Base-by-base conservation (phyloP, 768 basidiomycete genomes). In the Tephrocybe rancida region DNA sequence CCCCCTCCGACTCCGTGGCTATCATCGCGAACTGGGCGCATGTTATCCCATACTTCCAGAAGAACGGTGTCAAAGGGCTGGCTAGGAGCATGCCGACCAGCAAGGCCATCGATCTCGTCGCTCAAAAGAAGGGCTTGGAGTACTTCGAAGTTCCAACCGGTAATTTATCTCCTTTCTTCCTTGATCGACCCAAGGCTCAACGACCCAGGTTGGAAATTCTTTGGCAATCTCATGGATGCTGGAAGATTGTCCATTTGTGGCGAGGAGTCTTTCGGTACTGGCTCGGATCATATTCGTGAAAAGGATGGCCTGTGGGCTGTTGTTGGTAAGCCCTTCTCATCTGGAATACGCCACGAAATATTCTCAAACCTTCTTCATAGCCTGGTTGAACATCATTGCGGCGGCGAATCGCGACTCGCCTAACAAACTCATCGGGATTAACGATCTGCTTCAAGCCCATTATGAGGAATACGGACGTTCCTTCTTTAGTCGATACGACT, bases 231-330 rank as follows among this genome's bases (percentile, higher is more conserved):
- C 62, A 99, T 99, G 97, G 97, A 99, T 69, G 97, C 97, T 18
- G 96, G 95, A 0, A 83, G 93, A 39, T 83, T 99, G 45, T 98
- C 96, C 45, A 98, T 99, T 67, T 99, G 97, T 65, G 97, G 97
- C 52, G 97, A 99, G 70, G 97, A 99, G 74, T 95, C 93, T 3
- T 99, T 99, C 70, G 97, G 97, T 52, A 99, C 97, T 7, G 97
- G 97, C n/a, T 98, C 96, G 13, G 97, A 99, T 73, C 97, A 99
- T 72, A 96, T 99, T 63, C 91, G 97, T 56, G 97, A 99, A 79
- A 99, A 99, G 81, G 97, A 99, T 63, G 97, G 97, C 59, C 76
- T 99, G 43, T 99, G 97, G 97, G 97, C 97, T 44, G 80, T 99
- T 59, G 78, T 98, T 41, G 95, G 94, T 92, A 59, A 67, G 50